Conservation (phyloP, 1,284 basidiomycete genomes). For the Sporisorium exsertum region DNA sequence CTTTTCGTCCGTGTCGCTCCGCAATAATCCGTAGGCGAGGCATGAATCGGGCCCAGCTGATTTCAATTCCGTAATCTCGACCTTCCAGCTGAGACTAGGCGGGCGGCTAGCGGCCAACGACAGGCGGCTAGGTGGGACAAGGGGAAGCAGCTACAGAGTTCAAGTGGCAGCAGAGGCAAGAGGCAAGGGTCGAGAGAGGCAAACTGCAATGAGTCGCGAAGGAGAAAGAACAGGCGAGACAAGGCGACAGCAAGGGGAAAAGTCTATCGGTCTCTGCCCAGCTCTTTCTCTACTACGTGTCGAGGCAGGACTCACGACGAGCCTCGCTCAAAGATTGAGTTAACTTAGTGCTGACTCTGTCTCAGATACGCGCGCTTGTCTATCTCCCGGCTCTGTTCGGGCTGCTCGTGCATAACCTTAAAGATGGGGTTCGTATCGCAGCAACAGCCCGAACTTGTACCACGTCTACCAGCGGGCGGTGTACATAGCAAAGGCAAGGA, state of each 20-base stretch:
- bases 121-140: not conserved
- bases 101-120: not conserved
- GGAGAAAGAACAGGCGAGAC: conserved; percentile 10
- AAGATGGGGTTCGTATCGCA: no score
- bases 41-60: not conserved
- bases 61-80: not conserved
- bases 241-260: conserved; percentile 8
- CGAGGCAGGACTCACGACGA: not conserved
- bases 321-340: not conserved
- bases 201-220: not conserved
- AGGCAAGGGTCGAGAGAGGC: not conserved
- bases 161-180: not conserved
- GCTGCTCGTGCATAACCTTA: not conserved
- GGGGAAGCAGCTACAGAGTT: not conserved
- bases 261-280: not conserved
- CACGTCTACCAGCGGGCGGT: no score
- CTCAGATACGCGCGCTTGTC: conserved; percentile 3
- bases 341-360: conserved; percentile 1
- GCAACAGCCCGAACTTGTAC: no score
- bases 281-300: not conserved
- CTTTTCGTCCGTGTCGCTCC: not conserved
- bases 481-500: not conserved
- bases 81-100: not conserved
- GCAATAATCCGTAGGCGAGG: not conserved
- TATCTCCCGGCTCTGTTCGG: no score